Conservation (phyloP, 768 basidiomycete species). For the Leccinellum rugosiceps region DNA sequence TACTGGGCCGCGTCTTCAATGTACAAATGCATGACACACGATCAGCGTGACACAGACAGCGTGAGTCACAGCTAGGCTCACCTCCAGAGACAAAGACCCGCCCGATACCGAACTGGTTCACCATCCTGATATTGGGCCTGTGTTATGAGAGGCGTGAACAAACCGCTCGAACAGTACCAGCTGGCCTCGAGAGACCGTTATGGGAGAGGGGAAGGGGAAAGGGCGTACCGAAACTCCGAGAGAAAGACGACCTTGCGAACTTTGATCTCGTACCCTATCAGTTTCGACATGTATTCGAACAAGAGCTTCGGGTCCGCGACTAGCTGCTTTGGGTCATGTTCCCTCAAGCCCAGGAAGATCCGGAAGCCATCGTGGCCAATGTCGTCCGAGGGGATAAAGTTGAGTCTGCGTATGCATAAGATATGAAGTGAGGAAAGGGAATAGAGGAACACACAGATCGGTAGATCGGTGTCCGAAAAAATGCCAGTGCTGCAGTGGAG, state of each 20-base stretch:
- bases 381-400: constrained; percentile 16
- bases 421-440: not conserved
- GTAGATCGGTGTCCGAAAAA: constrained; percentile 8
- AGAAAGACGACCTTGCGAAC: constrained; percentile 27
- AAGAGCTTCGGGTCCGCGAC: constrained; percentile 25
- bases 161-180: not conserved
- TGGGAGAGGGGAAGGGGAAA: not conserved
- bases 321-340: constrained; percentile 14
- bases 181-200: too few species aligned
- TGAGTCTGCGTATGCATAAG: not conserved
- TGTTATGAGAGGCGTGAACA: not conserved
- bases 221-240: constrained; percentile 28
- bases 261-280: constrained; percentile 29
- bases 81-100: constrained; percentile 51
- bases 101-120: constrained; percentile 38
- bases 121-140: constrained; percentile 50
- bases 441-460: constrained; percentile 1
- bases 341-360: constrained; percentile 2
- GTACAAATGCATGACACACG: not conserved
- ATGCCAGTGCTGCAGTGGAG: constrained; percentile 24
- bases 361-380: constrained; percentile 22
- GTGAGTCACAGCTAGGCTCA: not conserved
- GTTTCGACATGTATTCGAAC: constrained; percentile 26
- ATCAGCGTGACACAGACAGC: not conserved
- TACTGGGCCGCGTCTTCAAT: constrained; percentile 47